phyloP scores from a whole-genome alignment of 176 grass and related monocot species.

The Oryza australiensis region DNA sequence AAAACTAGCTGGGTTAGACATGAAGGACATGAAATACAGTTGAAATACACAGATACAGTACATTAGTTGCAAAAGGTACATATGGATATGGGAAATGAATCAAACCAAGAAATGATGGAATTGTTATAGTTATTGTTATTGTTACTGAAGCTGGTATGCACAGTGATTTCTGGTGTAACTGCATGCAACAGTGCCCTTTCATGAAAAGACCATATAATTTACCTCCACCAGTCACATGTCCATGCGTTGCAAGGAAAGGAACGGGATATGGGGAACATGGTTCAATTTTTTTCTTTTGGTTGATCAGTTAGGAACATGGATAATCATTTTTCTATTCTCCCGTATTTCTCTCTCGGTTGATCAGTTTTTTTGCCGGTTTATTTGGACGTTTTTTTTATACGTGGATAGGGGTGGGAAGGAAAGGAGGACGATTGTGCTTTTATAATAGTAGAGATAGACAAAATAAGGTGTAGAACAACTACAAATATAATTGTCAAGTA shows the following conservation, averaged over 20 bases:
- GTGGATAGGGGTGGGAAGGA: no score
- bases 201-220: neutral
- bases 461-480: neutral
- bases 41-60: neutral
- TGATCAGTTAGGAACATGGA: no score
- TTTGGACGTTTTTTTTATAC: no score
- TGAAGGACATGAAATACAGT: neutral
- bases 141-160: neutral
- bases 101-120: neutral
- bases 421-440: no score
- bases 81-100: constrained; percentile 1
- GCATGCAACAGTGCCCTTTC: neutral
- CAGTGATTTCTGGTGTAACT: neutral
- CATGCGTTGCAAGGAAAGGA: no score
- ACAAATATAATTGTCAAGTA: neutral
- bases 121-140: neutral
- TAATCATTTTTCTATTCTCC: no score
- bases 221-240: neutral
- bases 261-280: no score
- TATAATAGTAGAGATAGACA: neutral
- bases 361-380: no score
- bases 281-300: no score
- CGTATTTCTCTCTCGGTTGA: no score
- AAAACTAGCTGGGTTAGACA: constrained; percentile 47
- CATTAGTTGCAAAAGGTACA: neutral